Percentiles rank a stretch among this genome's conserved stretches.
phyloP scores from a whole-genome alignment of 352 stramenopile species.

The Achlya hypogyna region DNA sequence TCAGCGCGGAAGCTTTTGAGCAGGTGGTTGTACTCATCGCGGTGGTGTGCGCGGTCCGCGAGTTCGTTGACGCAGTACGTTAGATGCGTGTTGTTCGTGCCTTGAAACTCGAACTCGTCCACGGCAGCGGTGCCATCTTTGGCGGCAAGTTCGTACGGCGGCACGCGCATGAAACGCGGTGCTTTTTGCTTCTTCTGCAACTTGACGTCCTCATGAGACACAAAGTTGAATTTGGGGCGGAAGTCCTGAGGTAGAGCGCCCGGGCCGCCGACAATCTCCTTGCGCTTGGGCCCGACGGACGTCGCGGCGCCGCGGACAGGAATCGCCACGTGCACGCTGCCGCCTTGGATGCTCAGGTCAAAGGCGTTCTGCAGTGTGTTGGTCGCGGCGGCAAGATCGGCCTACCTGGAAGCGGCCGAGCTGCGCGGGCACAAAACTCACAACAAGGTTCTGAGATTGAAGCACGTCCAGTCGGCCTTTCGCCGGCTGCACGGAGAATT shows the following conservation, averaged over 20 bases:
- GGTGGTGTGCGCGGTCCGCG: slow-evolving; percentile 50
- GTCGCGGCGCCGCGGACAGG: slow-evolving; percentile 53
- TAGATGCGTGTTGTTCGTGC: slow-evolving; percentile 75
- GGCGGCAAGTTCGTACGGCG: slow-evolving; percentile 51
- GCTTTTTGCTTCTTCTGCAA: slow-evolving; percentile 43
- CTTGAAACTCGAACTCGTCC: slow-evolving; percentile 74
- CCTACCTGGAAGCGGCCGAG: slow-evolving; percentile 61
- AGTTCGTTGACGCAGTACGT: slow-evolving; percentile 83
- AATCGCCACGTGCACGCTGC: slow-evolving; percentile 44
- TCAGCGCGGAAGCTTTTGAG: slow-evolving; percentile 39
- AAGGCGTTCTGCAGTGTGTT: slow-evolving; percentile 24
- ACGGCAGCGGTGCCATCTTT: slow-evolving; percentile 46
- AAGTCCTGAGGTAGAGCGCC: slow-evolving; percentile 79
- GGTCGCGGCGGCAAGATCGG: background rate
- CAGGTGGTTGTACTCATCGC: slow-evolving; percentile 60
- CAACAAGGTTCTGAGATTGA: slow-evolving; percentile 81
- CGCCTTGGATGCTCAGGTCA: slow-evolving; percentile 37
- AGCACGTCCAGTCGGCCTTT: slow-evolving; percentile 67
- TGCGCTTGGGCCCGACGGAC: slow-evolving; percentile 31
- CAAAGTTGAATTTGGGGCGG: slow-evolving; percentile 81
- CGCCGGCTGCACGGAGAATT: slow-evolving; percentile 65
- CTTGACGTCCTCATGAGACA: slow-evolving; percentile 67
- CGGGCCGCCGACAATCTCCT: slow-evolving; percentile 41
- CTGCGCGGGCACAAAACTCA: slow-evolving; percentile 84
- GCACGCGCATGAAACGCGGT: slow-evolving; percentile 41